Percentiles rank a stretch among this genome's conserved stretches.
Conservation (phyloP, 2,329 filamentous ascomycete species). For the Fusarium sterilihyphosum region DNA sequence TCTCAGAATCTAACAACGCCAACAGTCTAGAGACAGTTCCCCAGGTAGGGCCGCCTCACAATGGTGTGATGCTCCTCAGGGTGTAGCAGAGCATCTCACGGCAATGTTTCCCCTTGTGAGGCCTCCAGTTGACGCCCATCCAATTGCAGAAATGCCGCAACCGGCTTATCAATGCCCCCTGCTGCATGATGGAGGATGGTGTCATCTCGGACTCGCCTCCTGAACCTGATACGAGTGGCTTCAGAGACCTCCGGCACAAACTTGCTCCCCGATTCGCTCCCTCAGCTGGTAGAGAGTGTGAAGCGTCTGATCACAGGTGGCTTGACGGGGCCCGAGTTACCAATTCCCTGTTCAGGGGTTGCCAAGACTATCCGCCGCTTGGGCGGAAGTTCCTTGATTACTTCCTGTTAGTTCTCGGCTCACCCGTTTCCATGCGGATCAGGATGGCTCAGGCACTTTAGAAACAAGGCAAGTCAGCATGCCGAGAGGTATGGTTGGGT, state of each 20-base stretch:
- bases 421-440: neutral
- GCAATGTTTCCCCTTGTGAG: neutral
- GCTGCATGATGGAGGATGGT: conserved; percentile 6
- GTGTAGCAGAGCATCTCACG: neutral
- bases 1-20: conserved; percentile 1
- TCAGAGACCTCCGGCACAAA: neutral
- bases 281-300: neutral
- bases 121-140: neutral
- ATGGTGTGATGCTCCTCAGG: neutral
- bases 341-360: conserved; percentile 11
- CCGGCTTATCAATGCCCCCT: conserved; percentile 2
- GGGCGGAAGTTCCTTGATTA: neutral
- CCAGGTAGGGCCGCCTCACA: neutral
- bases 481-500: neutral
- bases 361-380: neutral
- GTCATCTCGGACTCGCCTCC: neutral
- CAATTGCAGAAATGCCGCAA: conserved; percentile 21
- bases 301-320: neutral
- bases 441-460: neutral
- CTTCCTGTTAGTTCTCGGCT: neutral
- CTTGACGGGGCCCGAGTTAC: neutral
- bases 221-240: neutral
- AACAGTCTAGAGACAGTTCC: neutral
- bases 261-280: conserved; percentile 7
- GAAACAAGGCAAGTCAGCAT: neutral